Base-by-base conservation (phyloP, 2,329 filamentous ascomycete species). In the Ophidiomyces ophidiicola region DNA sequence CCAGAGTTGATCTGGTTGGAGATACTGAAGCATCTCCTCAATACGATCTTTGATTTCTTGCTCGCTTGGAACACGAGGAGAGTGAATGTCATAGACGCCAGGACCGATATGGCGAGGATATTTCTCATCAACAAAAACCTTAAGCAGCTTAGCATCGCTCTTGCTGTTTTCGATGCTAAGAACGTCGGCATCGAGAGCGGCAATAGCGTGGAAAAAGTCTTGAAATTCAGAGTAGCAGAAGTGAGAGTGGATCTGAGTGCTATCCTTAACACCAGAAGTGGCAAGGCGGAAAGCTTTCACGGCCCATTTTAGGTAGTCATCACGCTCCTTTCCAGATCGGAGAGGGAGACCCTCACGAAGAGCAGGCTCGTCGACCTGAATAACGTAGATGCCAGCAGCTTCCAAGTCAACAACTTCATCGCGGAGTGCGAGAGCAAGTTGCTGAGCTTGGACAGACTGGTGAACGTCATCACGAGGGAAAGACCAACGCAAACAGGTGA, bases 211-310 rank as follows among this genome's bases (percentile, higher is more conserved):
- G 86, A 98, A 98, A 78, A 98, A 98, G 75, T 98, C 90, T 72
- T 98, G 90, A 84, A 98, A 98, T 76, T 98, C 90, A 38, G 90
- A 96, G 80, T 98, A 98, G 69, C 90, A 98, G 83, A 98, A 98
- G 76, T 98, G 90, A 49, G 87, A 94, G 81, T 98, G 90, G 66
- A 98, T 94, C 76, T 98, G 90, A 53, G 90, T 98, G 44, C 81
- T 83, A 67, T 98, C 85, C 69, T 86, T 70, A 46, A 98, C 88
- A 64, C 86, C 90, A 45, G 86, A 79, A 55, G 87, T 92, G 51
- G 88, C 80, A 52, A 98, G 84, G 64, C 84, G 86, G 86, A 98
- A 98, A 56, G 87, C 86, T 71, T 94, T 80, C 58, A 98, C 90
- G 46, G 90, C 90, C 90, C 90, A 98, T 55, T 81, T 72, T 53